phyloP scores from a whole-genome alignment of 1,284 basidiomycete species.

The Boletus semigastroideus region DNA sequence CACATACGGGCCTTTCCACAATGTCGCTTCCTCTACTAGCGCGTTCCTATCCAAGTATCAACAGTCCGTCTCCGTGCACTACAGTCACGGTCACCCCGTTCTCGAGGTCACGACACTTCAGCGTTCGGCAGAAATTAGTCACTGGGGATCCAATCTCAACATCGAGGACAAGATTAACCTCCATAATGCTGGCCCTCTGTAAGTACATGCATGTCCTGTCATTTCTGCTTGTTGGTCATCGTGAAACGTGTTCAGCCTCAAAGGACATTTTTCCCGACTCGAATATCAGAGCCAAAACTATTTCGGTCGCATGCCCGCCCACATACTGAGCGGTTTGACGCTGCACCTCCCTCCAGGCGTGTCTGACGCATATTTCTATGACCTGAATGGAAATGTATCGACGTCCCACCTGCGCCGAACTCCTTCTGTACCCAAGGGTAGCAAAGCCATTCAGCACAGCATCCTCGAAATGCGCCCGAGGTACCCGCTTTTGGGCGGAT shows the following conservation, averaged over 20 bases:
- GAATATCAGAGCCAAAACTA: slow-evolving; percentile 77
- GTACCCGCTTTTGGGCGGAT: slow-evolving; percentile 93
- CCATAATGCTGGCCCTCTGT: slow-evolving; percentile 87
- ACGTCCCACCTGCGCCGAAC: slow-evolving; percentile 82
- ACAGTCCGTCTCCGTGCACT: slow-evolving; percentile 74
- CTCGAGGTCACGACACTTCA: slow-evolving; percentile 73
- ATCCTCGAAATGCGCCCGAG: slow-evolving; percentile 83
- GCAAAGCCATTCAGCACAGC: slow-evolving; percentile 54
- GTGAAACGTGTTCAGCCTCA: slow-evolving; percentile 56
- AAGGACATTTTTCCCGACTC: slow-evolving; percentile 94
- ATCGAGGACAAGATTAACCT: slow-evolving; percentile 87
- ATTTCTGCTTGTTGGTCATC: slow-evolving; percentile 1
- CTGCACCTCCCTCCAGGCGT: slow-evolving; percentile 83
- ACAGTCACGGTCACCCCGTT: slow-evolving; percentile 77
- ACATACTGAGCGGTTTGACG: slow-evolving; percentile 68
- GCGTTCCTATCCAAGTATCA: slow-evolving; percentile 60
- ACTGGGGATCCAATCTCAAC: slow-evolving; percentile 96
- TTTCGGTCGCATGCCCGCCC: slow-evolving; percentile 64
- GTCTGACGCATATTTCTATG: slow-evolving; percentile 83
- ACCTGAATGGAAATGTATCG: slow-evolving; percentile 94
- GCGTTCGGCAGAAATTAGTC: slow-evolving; percentile 87
- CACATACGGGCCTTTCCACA: slow-evolving; percentile 86
- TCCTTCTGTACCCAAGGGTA: slow-evolving; percentile 58
- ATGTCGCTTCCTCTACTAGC: slow-evolving; percentile 63
- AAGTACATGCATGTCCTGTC: slow-evolving; percentile 34